Evolutionary conservation across 1,139 yeast genomes (phyloP).

Genomic region (Blastobotrys ciferrii): DNA sequence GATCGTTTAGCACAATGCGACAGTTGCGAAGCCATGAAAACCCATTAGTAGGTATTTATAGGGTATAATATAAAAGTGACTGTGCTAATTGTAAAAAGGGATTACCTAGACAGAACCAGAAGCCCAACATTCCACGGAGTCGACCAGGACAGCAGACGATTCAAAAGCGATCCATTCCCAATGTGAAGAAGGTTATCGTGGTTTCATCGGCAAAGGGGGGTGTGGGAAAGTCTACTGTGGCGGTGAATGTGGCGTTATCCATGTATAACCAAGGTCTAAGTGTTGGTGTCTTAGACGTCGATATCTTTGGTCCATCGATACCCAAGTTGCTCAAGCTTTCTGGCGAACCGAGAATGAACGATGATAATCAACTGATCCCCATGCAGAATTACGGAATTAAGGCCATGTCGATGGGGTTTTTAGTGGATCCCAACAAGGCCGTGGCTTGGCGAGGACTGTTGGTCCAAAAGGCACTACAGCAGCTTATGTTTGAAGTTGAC

Average conservation of each 20-base stretch:
- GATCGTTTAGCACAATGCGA: constrained; percentile 23
- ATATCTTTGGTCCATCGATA: constrained; percentile 79
- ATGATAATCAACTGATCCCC: constrained; percentile 60
- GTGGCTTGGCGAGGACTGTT: constrained; percentile 85
- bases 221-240: constrained; percentile 58
- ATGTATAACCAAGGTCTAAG: constrained; percentile 53
- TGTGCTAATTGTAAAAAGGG: constrained; percentile 39
- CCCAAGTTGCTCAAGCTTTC: constrained; percentile 64
- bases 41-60: constrained; percentile 47
- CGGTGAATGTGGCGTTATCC: constrained; percentile 65
- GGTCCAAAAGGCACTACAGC: constrained; percentile 86
- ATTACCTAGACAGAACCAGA: constrained; percentile 44
- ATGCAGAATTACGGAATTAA: constrained; percentile 73
- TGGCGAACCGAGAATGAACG: constrained; percentile 53
- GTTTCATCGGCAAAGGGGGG: constrained; percentile 85
- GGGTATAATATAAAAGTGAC: constrained; percentile 6
- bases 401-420: constrained; percentile 88
- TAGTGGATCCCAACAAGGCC: constrained; percentile 63
- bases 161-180: constrained; percentile 59
- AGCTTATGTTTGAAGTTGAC: constrained; percentile 72
- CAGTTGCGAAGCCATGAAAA: constrained; percentile 43
- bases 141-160: constrained; percentile 32
- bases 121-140: constrained; percentile 23
- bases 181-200: constrained; percentile 59
- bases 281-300: constrained; percentile 76